These are phyloP conservation scores for Suhomyces tanzawaensis DNA, from an alignment of 805 yeast genomes.

Conservation along the genomic window DNA sequence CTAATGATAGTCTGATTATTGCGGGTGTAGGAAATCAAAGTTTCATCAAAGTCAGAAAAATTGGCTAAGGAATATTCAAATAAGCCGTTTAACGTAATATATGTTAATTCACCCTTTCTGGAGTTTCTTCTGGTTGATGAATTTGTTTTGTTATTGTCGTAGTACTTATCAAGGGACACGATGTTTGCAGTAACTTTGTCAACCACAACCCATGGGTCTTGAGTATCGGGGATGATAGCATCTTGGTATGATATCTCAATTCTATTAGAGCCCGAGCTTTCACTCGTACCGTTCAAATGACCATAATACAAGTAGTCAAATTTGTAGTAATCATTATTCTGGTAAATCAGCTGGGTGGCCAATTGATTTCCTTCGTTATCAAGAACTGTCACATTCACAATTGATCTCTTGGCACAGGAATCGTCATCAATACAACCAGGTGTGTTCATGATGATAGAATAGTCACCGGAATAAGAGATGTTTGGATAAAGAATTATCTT, in stretches of 20 bases:
- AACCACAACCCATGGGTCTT: conserved; percentile 59
- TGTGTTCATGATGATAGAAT: conserved; percentile 70
- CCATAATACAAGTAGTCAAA: conserved; percentile 80
- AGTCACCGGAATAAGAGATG: conserved; percentile 70
- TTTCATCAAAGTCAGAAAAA: conserved; percentile 43
- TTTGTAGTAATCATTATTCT: conserved; percentile 75
- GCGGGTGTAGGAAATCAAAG: conserved; percentile 20
- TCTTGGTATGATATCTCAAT: conserved; percentile 27
- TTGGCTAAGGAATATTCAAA: conserved; percentile 79
- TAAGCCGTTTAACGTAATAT: conserved; percentile 62
- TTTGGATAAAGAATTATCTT: conserved; percentile 58
- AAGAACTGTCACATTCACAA: conserved; percentile 70
- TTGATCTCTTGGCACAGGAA: conserved; percentile 70
- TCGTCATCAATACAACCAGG: conserved; percentile 78
- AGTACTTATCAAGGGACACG: conserved; percentile 44
- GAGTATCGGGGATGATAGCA: conserved; percentile 19
- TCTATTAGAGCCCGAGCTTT: conserved; percentile 38
- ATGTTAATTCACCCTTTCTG: conserved; percentile 14
- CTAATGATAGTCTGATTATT: conserved; percentile 24
- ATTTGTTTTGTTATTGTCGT: conserved; percentile 23
- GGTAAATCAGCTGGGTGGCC: conserved; percentile 54
- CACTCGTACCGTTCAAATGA: conserved; percentile 48
- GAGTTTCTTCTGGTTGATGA: conserved; percentile 18
- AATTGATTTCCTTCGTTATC: conserved; percentile 47
- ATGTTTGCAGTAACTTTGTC: conserved; percentile 58